Percentiles rank a stretch among this genome's conserved stretches.
Conservation (phyloP, 306 rosid species). For the Cucumis hystrix region DNA sequence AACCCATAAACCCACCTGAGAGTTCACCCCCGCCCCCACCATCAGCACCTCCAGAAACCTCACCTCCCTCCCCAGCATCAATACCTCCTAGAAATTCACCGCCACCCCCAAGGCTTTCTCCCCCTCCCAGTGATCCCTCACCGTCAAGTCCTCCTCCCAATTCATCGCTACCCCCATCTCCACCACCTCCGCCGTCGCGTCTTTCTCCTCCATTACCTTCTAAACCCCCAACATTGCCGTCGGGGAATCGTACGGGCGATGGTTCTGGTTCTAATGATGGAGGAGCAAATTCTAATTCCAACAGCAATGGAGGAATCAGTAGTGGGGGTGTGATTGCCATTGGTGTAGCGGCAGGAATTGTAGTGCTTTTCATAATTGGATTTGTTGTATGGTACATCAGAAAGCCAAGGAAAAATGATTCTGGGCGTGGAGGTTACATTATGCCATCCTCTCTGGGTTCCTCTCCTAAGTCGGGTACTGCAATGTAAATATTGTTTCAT, state of each 20-base stretch:
- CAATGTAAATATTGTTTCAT: not conserved
- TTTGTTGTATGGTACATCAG: slow-evolving; percentile 49
- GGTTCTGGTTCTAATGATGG: slow-evolving; percentile 11
- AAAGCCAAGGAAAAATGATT: slow-evolving; percentile 33
- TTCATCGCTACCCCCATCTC: slow-evolving; percentile 25
- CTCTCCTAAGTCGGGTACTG: slow-evolving; percentile 56
- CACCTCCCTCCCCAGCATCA: slow-evolving; percentile 20
- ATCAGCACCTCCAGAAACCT: not conserved
- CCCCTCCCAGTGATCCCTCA: slow-evolving; percentile 26
- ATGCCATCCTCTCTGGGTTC: slow-evolving; percentile 42
- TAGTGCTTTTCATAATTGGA: slow-evolving; percentile 47
- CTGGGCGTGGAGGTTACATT: slow-evolving; percentile 41
- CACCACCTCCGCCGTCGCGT: slow-evolving; percentile 29
- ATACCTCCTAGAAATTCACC: slow-evolving; percentile 17
- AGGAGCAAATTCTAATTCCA: slow-evolving; percentile 23
- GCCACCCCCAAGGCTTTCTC: slow-evolving; percentile 24
- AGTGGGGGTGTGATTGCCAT: slow-evolving; percentile 43
- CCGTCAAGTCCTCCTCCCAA: slow-evolving; percentile 29
- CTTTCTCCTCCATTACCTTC: slow-evolving; percentile 17
- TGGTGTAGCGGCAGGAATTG: slow-evolving; percentile 26
- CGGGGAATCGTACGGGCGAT: slow-evolving; percentile 1
- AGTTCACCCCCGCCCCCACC: slow-evolving; percentile 15
- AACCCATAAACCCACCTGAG: not conserved
- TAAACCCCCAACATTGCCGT: slow-evolving; percentile 10
- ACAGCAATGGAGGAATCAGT: slow-evolving; percentile 26